Evolutionary conservation across 352 stramenopile genomes (phyloP), one percentile per base, ranked within the genome.

Genomic region (Phytophthora pisi): DNA sequence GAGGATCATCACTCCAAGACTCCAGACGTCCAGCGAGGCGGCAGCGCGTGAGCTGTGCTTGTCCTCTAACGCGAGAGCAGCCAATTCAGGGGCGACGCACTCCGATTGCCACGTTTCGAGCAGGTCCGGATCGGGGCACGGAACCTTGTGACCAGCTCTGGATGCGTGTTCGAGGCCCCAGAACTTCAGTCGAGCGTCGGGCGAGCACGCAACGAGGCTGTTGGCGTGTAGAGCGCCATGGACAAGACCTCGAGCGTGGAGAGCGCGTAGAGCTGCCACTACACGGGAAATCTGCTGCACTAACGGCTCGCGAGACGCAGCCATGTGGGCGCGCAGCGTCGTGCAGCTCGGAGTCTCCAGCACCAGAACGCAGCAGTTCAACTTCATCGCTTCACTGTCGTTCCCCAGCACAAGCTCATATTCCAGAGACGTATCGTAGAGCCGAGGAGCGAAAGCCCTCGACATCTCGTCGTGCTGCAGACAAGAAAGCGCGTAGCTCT

Each of bases 21-120:
- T 80, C 84, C 84, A 92, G 13, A 86, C 65, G 62, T 92, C 84
- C 31, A 85, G 73, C 8, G 80, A 65, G 0, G 70, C 42, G 1
- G 77, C 73, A 20, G 81, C 70, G 31, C 75, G 67, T 46, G 24
- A 58, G 15, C 42, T 66, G 15, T 8, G 13, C 30, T 62, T 68
- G 1, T 72, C 36, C 16, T 71, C 68, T n/a, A 90, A 55, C 24
- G 75, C 47, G 28, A 77, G 56, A 5, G 56, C 52, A 30, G 81
- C 78, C 50, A 88, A 76, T 53, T 92, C 83, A 4, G 83, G 81
- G 5, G 81, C 71, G 0, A 83, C 23, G 16, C 60, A 86, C 54
- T 92, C 79, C 0, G 71, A 55, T 23, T 74, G 54, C 3, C 28
- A 52, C 4, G 62, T 15, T 28, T 54, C 57, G 4, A 77, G 40